phyloP scores from a whole-genome alignment of 257 asterid genomes.

The Nicotiana undulata region DNA sequence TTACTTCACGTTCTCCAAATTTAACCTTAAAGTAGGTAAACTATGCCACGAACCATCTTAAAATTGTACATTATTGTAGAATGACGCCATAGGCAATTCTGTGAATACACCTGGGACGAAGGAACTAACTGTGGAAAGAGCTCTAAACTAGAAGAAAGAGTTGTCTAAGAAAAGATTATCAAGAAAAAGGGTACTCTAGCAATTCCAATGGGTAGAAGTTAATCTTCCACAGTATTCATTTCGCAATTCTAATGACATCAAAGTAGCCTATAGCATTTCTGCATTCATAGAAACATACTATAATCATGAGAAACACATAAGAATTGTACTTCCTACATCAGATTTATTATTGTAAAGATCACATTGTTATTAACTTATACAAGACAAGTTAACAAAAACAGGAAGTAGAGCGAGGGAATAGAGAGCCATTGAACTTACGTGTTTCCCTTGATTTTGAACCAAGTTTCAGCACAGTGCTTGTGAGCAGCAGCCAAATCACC shows the following conservation, averaged over 20 bases:
- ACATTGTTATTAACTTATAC: background rate
- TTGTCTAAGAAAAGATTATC: background rate
- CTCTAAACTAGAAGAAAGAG: background rate
- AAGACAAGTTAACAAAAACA: background rate
- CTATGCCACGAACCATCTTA: background rate
- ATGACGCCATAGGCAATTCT: background rate
- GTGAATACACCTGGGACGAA: background rate
- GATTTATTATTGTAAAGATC: background rate
- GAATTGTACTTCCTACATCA: background rate
- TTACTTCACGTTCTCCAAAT: background rate
- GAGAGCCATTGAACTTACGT: constrained; percentile 25
- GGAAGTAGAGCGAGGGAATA: background rate
- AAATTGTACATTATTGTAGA: background rate
- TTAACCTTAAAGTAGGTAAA: background rate
- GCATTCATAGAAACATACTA: background rate
- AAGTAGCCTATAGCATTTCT: background rate
- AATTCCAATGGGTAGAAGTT: background rate
- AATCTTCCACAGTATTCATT: background rate
- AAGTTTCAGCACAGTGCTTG: constrained; percentile 47
- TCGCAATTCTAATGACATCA: background rate
- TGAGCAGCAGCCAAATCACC: constrained; percentile 55
- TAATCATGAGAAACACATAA: background rate
- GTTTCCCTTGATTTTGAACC: constrained; percentile 49
- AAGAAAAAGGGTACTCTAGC: background rate
- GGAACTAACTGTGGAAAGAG: background rate